Evolutionary conservation across 2,329 filamentous ascomycete genomes (phyloP), one percentile per base, ranked within the genome.

Genomic region (Trichoderma semiorbis): DNA sequence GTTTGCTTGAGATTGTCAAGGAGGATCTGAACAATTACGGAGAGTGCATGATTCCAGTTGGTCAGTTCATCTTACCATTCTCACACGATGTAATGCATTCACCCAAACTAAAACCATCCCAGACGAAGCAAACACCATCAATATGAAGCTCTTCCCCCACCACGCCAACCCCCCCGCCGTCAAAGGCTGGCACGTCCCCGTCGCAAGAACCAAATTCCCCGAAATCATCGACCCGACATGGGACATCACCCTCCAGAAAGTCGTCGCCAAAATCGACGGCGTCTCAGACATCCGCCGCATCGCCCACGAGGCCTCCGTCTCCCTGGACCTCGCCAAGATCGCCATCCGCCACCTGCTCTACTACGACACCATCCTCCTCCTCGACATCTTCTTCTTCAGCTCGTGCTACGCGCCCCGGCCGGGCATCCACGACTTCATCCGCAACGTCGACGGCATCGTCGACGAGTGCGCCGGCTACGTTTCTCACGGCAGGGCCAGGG

Each of bases 1-100:
- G 92, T 75, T 83, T 99, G 75, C 86, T 98, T 76, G 94, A 92
- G 81, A 92, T 92, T 73, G 87, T 92, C 72, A 91, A 91, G 78
- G 90, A 98, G 82, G 95, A 99, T 79, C 80, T 99, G 76, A 98
- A 98, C 79, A 97, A 97, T 77, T 99, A 98, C 78, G 95, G 93
- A 78, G 96, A 99, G 84, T 97, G 95, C 86, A 97, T 97, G 95
- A 97, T 98, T 78, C 95, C 95, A 0, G 95, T 98, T 74, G 93
- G 93, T 95, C 83, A 74, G 88, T 84, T 84, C n/a, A 5, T 28
- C 14, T 18, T 4, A 34, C 16, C 12, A 39, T 1, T 11, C 43
- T 50, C 43, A n/a, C 39, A 47, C 18, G 7, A 47, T n/a, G 5
- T 10, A 21, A 47, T 11, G 1, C 39, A n/a, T 43, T 47, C 39